These are phyloP conservation scores for Plasmodium billcollinsi DNA, from an alignment of 169 alveolate species.

Conservation along the genomic window DNA sequence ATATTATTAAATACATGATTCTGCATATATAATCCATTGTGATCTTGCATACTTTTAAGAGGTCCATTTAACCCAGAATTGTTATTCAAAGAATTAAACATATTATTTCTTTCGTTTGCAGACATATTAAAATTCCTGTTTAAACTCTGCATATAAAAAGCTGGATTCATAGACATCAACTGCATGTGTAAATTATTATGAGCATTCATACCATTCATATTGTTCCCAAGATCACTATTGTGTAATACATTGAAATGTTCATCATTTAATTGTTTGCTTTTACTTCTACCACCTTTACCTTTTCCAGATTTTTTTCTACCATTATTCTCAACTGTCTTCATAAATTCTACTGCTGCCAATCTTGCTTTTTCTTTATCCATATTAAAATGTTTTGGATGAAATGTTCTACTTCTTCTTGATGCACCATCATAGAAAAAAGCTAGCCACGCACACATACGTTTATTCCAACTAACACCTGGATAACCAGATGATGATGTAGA, in stretches of 20 bases:
- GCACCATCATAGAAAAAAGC: constrained; percentile 88
- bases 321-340: constrained; percentile 85
- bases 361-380: constrained; percentile 88
- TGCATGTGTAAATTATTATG: constrained; percentile 63
- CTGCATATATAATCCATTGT: constrained; percentile 19
- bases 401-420: constrained; percentile 87
- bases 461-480: constrained; percentile 92
- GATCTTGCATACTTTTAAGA: constrained; percentile 34
- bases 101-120: constrained; percentile 43
- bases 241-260: constrained; percentile 13
- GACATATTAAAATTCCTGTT: constrained; percentile 62
- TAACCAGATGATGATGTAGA: constrained; percentile 85
- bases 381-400: constrained; percentile 88
- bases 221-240: constrained; percentile 40
- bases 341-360: constrained; percentile 87
- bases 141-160: constrained; percentile 49
- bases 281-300: constrained; percentile 73
- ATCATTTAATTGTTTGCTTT: constrained; percentile 61
- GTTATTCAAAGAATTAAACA: constrained; percentile 22
- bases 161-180: constrained; percentile 50
- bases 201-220: constrained; percentile 36
- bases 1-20: constrained; percentile 7
- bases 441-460: constrained; percentile 91
- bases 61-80: constrained; percentile 16
- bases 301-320: constrained; percentile 81